These are phyloP conservation scores for Microdochium bolleyi DNA, from an alignment of 2,329 filamentous ascomycete species.

Conservation along the genomic window DNA sequence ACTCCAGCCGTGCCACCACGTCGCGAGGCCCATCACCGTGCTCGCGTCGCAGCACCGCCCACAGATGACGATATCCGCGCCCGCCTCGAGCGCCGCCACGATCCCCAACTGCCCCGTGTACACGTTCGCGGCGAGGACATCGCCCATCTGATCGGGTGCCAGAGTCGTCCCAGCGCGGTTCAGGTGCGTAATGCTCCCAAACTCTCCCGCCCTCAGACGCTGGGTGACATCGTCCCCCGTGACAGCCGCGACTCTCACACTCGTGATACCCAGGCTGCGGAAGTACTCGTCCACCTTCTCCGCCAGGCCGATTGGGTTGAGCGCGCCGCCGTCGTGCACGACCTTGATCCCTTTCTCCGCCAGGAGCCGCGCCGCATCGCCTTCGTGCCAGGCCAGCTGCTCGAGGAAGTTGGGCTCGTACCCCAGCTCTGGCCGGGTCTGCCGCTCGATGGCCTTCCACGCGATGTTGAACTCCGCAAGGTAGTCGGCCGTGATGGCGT, in stretches of 20 bases:
- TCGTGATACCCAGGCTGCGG: conserved; percentile 2
- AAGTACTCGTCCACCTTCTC: conserved; percentile 9
- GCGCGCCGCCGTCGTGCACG: conserved; percentile 37
- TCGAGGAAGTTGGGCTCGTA: conserved; percentile 20
- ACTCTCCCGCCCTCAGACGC: neutral
- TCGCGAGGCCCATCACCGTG: conserved; percentile 36
- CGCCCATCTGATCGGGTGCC: neutral
- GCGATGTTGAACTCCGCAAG: conserved; percentile 20
- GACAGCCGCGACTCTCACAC: conserved; percentile 33
- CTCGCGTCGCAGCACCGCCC: conserved; percentile 26
- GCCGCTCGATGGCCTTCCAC: conserved; percentile 21
- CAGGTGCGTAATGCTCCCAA: neutral
- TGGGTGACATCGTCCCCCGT: conserved; percentile 33
- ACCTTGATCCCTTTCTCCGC: conserved; percentile 37
- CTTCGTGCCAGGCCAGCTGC: conserved; percentile 17
- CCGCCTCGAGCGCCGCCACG: conserved; percentile 18
- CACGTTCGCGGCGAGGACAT: conserved; percentile 25
- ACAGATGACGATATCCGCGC: conserved; percentile 26
- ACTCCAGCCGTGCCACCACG: conserved; percentile 37
- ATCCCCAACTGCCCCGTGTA: conserved; percentile 34
- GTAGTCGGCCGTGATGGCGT: conserved; percentile 13
- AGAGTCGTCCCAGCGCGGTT: neutral
- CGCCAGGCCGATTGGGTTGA: conserved; percentile 40
- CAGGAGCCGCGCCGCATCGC: conserved; percentile 6
- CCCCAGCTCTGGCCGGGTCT: conserved; percentile 15